Base-by-base conservation (phyloP, 345 rosid genomes). In the Conringia planisiliqua region DNA sequence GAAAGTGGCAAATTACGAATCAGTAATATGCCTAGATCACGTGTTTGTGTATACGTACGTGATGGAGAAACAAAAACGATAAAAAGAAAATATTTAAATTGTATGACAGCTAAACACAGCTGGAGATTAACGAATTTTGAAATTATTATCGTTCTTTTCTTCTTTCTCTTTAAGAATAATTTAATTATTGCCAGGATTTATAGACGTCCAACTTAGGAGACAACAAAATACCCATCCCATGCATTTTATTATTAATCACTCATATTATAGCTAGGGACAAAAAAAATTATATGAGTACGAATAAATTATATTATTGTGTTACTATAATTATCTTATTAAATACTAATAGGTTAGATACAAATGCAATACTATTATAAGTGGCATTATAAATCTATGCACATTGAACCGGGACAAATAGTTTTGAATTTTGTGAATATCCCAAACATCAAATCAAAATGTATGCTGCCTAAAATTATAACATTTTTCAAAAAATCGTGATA, bases 101-200 rank as follows among this genome's bases (percentile, higher is more conserved):
- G 62, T 36, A 44, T 63, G 80, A 80, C 78, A 83, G 78, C 85
- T 74, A 57, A 80, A 33, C 32, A 79, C 95, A 89, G 89, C 90
- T 86, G 86, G 80, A 82, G 77, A 57, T 77, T 79, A 81, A 52
- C 68, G 48, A 47, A 66, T 64, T 52, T 56, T 60, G 52, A 78
- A 57, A 35, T 40, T 22, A 75, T 62, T n/a, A 57, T 76, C 52
- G 5, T 10, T 67, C 7, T 51, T 20, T 40, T 44, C 1, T 17
- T 16, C 20, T 64, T n/a, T 24, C 44, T 22, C 18, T 52, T 3
- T 24, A 14, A 3, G 62, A 51, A 69, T 76, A 26, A 63, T 76
- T 44, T 44, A 70, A 44, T 66, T 38, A 61, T 30, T 70, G 74
- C 77, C 77, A 70, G 63, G 64, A 35, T 75, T 77, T 77, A 30